phyloP scores from a whole-genome alignment of 441 rosid species.

The Adansonia rubrostipa region DNA sequence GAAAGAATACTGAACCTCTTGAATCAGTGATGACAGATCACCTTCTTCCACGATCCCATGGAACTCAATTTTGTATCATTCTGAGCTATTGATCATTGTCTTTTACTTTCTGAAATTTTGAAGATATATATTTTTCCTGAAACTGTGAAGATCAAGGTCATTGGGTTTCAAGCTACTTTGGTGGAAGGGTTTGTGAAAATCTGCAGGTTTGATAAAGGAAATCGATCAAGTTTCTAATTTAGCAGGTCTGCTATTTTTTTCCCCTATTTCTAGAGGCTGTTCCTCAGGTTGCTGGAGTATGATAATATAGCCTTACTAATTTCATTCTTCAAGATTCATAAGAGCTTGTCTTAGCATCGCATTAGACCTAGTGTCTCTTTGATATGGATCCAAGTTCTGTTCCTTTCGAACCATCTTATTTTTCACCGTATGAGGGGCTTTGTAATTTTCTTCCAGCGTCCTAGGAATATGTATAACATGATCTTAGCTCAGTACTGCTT shows the following conservation, averaged over 20 bases:
- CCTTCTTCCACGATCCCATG: constrained; percentile 22
- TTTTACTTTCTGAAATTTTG: not conserved
- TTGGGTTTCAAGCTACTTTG: not conserved
- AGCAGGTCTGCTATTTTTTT: not conserved
- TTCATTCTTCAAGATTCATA: not conserved
- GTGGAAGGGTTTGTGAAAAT: not conserved
- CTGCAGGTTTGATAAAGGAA: not conserved
- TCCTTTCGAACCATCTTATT: not conserved
- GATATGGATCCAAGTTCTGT: not conserved
- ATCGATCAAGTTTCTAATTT: not conserved
- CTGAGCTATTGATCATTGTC: not conserved
- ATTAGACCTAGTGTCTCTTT: not conserved
- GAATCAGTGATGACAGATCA: constrained; percentile 17
- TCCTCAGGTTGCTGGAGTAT: not conserved
- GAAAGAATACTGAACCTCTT: constrained; percentile 9
- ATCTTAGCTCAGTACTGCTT: not conserved
- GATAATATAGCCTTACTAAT: not conserved
- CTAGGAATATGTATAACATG: not conserved
- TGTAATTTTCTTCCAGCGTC: no score
- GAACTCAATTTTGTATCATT: constrained; percentile 29
- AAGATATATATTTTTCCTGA: not conserved
- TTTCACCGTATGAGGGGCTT: no score
- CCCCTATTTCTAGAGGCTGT: not conserved
- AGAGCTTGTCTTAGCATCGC: not conserved
- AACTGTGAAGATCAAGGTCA: not conserved